Percentiles rank a stretch among this genome's conserved stretches.
These are phyloP conservation scores for Paecilomyces formosus DNA, from an alignment of 2,329 filamentous ascomycete genomes.

Conservation along the genomic window DNA sequence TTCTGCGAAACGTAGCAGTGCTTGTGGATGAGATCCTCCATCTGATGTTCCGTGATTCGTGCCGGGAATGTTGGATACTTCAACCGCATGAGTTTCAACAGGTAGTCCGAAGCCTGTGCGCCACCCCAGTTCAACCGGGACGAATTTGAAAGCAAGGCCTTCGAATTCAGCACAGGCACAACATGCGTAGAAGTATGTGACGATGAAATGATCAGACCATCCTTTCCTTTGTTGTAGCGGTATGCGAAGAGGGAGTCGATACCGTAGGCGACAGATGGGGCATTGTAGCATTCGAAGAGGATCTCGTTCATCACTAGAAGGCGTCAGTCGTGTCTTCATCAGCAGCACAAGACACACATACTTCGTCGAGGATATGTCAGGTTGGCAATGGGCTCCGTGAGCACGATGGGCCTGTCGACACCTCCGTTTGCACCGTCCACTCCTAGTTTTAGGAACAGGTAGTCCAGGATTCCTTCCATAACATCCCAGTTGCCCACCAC, in stretches of 20 bases:
- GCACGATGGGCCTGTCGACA: conserved; percentile 80
- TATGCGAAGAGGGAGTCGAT: conserved; percentile 97
- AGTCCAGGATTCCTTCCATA: conserved; percentile 90
- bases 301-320: conserved; percentile 86
- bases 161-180: conserved; percentile 83
- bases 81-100: conserved; percentile 78
- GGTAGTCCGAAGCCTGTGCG: conserved; percentile 80
- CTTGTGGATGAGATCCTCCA: conserved; percentile 77
- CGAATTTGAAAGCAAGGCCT: conserved; percentile 75
- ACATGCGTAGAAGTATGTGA: conserved; percentile 92
- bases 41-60: conserved; percentile 78
- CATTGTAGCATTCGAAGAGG: conserved; percentile 90
- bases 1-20: conserved; percentile 85
- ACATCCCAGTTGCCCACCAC: conserved; percentile 97
- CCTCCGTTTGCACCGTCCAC: conserved; percentile 65
- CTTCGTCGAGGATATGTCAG: conserved; percentile 80
- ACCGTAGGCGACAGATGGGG: conserved; percentile 83
- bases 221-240: conserved; percentile 78
- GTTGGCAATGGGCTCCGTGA: conserved; percentile 94
- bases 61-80: conserved; percentile 88
- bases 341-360: conserved; percentile 37
- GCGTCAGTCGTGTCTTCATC: conserved; percentile 11
- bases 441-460: conserved; percentile 88
- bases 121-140: conserved; percentile 93
- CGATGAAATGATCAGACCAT: conserved; percentile 82